Conservation (phyloP, 176 grass and related monocot species). For the Musa troglodytarum region DNA sequence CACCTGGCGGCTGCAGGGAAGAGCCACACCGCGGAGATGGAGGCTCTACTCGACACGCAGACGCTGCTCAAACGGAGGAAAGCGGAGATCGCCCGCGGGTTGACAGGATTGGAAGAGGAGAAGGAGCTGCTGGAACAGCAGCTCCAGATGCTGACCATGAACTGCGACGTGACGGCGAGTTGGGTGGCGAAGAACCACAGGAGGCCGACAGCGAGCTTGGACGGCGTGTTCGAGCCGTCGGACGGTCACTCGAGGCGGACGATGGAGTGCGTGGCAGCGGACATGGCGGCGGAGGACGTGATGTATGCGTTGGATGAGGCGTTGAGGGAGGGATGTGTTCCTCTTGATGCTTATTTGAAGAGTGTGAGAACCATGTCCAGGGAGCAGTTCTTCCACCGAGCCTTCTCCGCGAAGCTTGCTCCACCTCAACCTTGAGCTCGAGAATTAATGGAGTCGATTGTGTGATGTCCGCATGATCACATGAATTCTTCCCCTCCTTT, state of each 20-base stretch:
- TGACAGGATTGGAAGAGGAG: constrained; percentile 3
- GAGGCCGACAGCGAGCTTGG: not conserved
- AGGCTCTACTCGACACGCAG: not conserved
- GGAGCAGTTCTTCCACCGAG: constrained; percentile 27
- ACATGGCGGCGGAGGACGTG: not conserved
- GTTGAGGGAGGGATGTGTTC: constrained; percentile 8
- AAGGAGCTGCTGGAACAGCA: constrained; percentile 10
- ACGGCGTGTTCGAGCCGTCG: not conserved
- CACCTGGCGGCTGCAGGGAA: not conserved
- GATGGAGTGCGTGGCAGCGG: not conserved
- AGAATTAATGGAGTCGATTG: no score
- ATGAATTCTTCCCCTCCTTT: no score
- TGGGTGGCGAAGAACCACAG: constrained; percentile 3
- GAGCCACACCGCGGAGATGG: not conserved
- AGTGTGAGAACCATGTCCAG: constrained; percentile 7
- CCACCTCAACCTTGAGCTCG: no score
- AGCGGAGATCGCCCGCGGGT: not conserved
- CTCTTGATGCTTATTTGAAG: constrained; percentile 16
- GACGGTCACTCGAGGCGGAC: not conserved
- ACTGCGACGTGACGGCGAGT: constrained; percentile 1
- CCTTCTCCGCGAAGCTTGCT: no score
- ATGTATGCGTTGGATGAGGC: constrained; percentile 23
- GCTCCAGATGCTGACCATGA: constrained; percentile 5
- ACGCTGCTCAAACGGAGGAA: constrained; percentile 4
- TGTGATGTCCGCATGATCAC: no score